Conservation (phyloP, 2,329 filamentous ascomycete genomes). For the Fusarium falciforme region DNA sequence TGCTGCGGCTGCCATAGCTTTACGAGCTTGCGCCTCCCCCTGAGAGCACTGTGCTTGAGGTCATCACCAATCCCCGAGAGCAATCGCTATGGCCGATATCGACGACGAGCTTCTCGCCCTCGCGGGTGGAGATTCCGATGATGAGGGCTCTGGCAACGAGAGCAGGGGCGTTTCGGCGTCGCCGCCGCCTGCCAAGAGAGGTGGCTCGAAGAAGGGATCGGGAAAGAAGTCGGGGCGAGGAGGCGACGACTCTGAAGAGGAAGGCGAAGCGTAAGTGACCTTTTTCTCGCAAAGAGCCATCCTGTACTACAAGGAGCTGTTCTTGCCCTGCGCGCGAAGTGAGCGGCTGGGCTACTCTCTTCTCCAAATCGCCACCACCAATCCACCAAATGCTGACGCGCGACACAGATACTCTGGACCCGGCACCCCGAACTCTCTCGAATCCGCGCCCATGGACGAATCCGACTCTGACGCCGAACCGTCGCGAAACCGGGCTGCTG, state of each 20-base stretch:
- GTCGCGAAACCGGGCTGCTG: conserved; percentile 55
- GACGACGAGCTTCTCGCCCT: conserved; percentile 95
- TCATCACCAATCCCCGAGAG: conserved; percentile 2
- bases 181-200: conserved; percentile 54
- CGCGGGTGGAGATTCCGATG: conserved; percentile 80
- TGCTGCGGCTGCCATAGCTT: background rate
- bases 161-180: conserved; percentile 68
- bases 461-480: conserved; percentile 73
- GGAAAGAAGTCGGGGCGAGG: conserved; percentile 63
- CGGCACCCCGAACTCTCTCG: conserved; percentile 77
- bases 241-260: conserved; percentile 67
- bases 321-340: background rate
- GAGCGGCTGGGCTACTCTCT: background rate
- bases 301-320: background rate
- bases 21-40: conserved; percentile 7
- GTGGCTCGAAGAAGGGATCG: conserved; percentile 44
- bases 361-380: background rate
- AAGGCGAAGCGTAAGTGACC: conserved; percentile 62
- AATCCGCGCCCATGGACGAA: conserved; percentile 90
- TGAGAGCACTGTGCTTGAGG: conserved; percentile 22
- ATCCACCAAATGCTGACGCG: conserved; percentile 21
- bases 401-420: conserved; percentile 73
- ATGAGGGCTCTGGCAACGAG: conserved; percentile 65
- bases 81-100: conserved; percentile 79
- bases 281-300: background rate